A percentile compares a stretch with the other conserved stretches of the same genome.
Conservation (phyloP, 2,329 filamentous ascomycete species). For the Aspergillus ustus region DNA sequence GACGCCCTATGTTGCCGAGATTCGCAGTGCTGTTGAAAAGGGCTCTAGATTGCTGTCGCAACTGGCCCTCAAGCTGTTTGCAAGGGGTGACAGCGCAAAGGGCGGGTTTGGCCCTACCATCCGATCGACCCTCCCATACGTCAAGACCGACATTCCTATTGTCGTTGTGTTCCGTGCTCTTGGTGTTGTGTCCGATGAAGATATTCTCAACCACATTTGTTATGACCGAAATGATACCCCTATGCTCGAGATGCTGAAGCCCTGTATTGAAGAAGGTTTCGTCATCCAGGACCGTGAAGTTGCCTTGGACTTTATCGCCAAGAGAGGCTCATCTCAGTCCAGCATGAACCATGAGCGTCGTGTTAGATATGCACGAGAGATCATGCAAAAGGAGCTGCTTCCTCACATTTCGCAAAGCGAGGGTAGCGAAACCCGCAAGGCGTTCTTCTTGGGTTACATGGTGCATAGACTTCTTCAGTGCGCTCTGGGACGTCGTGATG, state of each 20-base stretch:
- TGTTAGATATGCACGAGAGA: slow-evolving; percentile 88
- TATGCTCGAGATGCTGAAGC: slow-evolving; percentile 97
- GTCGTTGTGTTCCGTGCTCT: slow-evolving; percentile 94
- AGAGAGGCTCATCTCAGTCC: slow-evolving; percentile 75
- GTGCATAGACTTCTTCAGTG: slow-evolving; percentile 94
- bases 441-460: slow-evolving; percentile 99
- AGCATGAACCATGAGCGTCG: slow-evolving; percentile 82
- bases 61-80: slow-evolving; percentile 85
- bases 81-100: slow-evolving; percentile 79
- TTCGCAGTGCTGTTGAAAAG: slow-evolving; percentile 94
- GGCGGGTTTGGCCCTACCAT: slow-evolving; percentile 86
- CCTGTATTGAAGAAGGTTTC: slow-evolving; percentile 95
- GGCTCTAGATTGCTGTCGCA: slow-evolving; percentile 93
- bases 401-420: slow-evolving; percentile 96
- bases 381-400: slow-evolving; percentile 94
- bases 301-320: slow-evolving; percentile 93
- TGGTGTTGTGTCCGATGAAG: slow-evolving; percentile 94
- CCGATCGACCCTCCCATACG: slow-evolving; percentile 87
- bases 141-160: slow-evolving; percentile 91
- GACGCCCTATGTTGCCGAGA: slow-evolving; percentile 92
- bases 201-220: slow-evolving; percentile 97
- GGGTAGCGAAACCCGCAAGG: slow-evolving; percentile 93
- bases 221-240: slow-evolving; percentile 94
- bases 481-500: slow-evolving; percentile 87
- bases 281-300: slow-evolving; percentile 95